Evolutionary conservation across 169 alveolate species (phyloP).

Genomic region (Plasmodium vivax): DNA sequence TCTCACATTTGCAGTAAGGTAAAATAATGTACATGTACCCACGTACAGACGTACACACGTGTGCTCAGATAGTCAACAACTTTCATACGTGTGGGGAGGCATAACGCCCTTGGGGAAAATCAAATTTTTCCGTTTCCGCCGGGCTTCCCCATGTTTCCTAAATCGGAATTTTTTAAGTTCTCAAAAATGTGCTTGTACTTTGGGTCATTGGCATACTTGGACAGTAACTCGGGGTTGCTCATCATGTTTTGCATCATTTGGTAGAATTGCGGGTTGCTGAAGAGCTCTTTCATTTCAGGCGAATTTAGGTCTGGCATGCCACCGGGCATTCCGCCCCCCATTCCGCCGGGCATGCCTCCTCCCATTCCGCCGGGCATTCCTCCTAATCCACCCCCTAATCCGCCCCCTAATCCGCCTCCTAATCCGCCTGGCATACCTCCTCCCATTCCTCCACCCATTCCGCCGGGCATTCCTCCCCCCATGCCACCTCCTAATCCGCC

Average conservation of each 20-base stretch:
- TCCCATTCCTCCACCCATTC: background rate
- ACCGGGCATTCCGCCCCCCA: constrained; percentile 82
- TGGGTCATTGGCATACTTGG: constrained; percentile 81
- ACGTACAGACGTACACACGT: background rate
- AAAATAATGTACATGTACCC: background rate
- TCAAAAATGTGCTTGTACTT: constrained; percentile 77
- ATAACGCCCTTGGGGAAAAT: background rate
- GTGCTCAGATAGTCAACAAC: background rate
- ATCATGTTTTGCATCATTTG: constrained; percentile 84
- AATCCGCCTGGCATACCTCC: background rate
- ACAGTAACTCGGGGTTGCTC: constrained; percentile 79
- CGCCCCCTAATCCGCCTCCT: background rate
- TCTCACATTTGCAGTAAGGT: background rate
- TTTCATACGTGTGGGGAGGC: background rate
- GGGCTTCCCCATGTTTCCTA: constrained; percentile 51
- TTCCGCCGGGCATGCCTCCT: constrained; percentile 80
- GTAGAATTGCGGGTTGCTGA: constrained; percentile 51
- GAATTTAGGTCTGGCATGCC: constrained; percentile 81
- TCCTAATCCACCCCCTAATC: background rate
- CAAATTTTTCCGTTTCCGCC: constrained; percentile 12
- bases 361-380: background rate
- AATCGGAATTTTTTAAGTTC: constrained; percentile 61
- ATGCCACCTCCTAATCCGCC: constrained; percentile 81
- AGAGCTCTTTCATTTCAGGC: constrained; percentile 71
- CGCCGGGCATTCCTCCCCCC: constrained; percentile 82